A percentile compares a stretch with the other conserved stretches of the same genome.
Evolutionary conservation across 1,284 basidiomycete species (phyloP).

Genomic region (Bothia castanella): DNA sequence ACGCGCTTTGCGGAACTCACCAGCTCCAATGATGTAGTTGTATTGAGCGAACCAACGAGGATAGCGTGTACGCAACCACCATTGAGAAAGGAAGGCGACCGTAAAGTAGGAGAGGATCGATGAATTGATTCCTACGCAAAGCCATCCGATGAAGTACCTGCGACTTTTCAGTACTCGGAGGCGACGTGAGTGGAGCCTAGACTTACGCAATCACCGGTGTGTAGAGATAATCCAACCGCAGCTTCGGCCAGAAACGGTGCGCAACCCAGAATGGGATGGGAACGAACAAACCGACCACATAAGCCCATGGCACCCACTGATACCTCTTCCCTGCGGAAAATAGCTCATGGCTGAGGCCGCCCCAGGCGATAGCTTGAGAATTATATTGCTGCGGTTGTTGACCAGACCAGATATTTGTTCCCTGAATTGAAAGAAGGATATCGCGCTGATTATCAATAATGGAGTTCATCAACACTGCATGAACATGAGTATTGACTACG

Average conservation of each 20-base stretch:
- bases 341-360: conserved; percentile 56
- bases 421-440: conserved; percentile 43
- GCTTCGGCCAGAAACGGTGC: conserved; percentile 41
- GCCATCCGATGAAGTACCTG: conserved; percentile 30
- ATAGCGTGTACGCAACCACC: conserved; percentile 53
- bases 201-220: conserved; percentile 42
- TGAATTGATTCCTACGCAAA: conserved; percentile 48
- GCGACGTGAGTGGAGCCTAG: too few species aligned
- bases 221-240: conserved; percentile 43
- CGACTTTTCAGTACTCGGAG: too few species aligned
- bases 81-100: conserved; percentile 53
- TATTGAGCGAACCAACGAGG: conserved; percentile 54
- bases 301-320: conserved; percentile 53
- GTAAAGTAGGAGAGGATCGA: conserved; percentile 39
- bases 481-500: too few species aligned
- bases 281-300: conserved; percentile 52
- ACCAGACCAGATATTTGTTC: conserved; percentile 63
- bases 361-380: conserved; percentile 62
- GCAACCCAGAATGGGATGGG: conserved; percentile 57
- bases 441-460: conserved; percentile 53
- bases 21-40: conserved; percentile 46
- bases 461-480: conserved; percentile 49
- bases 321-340: conserved; percentile 55
- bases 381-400: conserved; percentile 58
- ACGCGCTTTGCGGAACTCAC: conserved; percentile 16